These are phyloP conservation scores for Asclepias syriaca DNA, from an alignment of 257 asterid species.

Conservation along the genomic window DNA sequence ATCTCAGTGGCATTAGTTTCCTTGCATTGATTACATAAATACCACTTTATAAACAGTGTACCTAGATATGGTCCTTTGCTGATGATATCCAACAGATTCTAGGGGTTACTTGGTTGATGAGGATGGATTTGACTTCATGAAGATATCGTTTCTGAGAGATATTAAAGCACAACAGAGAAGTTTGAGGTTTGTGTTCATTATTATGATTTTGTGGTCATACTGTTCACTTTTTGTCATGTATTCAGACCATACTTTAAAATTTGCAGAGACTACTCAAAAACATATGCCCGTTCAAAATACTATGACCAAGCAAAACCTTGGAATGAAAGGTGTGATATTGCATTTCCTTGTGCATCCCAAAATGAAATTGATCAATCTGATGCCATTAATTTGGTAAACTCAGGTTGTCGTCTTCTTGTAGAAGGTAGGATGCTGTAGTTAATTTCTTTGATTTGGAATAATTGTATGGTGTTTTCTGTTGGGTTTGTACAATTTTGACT, in stretches of 20 bases:
- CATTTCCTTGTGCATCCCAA: constrained; percentile 93
- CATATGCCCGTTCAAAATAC: constrained; percentile 94
- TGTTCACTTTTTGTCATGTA: background rate
- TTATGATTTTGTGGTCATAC: background rate
- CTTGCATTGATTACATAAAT: background rate
- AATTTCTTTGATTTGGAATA: background rate
- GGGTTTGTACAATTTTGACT: constrained; percentile 7
- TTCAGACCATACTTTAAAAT: constrained; percentile 1
- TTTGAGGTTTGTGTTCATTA: constrained; percentile 55
- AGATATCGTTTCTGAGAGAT: constrained; percentile 80
- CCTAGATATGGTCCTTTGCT: background rate
- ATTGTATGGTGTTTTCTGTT: background rate
- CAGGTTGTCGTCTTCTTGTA: constrained; percentile 83
- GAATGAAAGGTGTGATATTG: constrained; percentile 93
- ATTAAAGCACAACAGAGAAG: constrained; percentile 89
- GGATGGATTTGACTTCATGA: constrained; percentile 94
- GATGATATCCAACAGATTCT: constrained; percentile 53
- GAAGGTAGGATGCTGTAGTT: constrained; percentile 53
- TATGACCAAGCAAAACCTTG: constrained; percentile 93
- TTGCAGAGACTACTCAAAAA: constrained; percentile 91
- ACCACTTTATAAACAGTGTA: background rate
- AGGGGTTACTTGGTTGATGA: constrained; percentile 97
- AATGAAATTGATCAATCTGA: constrained; percentile 91
- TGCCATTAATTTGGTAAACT: constrained; percentile 79
- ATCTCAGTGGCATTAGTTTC: background rate